These are phyloP conservation scores for Penicillium pancosmium DNA, from an alignment of 495 filamentous ascomycete species.

Conservation along the genomic window DNA sequence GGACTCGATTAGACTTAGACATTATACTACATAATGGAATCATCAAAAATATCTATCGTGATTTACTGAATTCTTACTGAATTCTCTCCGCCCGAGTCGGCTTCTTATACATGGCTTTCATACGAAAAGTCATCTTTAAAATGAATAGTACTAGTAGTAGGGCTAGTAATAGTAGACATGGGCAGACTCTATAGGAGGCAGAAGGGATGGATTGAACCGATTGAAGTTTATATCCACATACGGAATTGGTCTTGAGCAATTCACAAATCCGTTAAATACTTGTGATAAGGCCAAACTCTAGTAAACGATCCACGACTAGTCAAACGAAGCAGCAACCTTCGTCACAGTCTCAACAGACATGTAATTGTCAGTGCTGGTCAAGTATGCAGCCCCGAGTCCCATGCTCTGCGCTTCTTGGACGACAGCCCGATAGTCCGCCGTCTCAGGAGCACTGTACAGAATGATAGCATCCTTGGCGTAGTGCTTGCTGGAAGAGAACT, in stretches of 20 bases:
- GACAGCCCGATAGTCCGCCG: conserved; percentile 15
- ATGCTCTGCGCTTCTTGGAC: conserved; percentile 16
- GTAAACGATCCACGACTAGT: background rate
- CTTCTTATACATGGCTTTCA: background rate
- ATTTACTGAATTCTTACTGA: background rate
- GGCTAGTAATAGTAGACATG: too few species aligned
- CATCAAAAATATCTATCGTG: background rate
- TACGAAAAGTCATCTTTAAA: too few species aligned
- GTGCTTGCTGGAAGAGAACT: conserved; percentile 5
- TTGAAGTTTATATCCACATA: too few species aligned
- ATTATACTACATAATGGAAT: background rate
- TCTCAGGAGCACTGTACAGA: conserved; percentile 19
- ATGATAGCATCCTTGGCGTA: conserved; percentile 24
- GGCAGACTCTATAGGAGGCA: too few species aligned
- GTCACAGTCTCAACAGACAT: conserved; percentile 11
- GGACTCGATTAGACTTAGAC: conserved; percentile 48
- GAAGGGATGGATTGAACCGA: too few species aligned
- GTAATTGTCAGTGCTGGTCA: conserved; percentile 23
- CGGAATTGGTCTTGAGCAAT: too few species aligned
- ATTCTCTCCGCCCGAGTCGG: too few species aligned
- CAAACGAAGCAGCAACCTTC: conserved; percentile 21
- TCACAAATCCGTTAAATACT: background rate
- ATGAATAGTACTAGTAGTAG: too few species aligned
- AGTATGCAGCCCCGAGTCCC: conserved; percentile 28
- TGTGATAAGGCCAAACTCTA: background rate